Evolutionary conservation across 805 yeast species (phyloP).

Genomic region (Kazachstania taianensis): DNA sequence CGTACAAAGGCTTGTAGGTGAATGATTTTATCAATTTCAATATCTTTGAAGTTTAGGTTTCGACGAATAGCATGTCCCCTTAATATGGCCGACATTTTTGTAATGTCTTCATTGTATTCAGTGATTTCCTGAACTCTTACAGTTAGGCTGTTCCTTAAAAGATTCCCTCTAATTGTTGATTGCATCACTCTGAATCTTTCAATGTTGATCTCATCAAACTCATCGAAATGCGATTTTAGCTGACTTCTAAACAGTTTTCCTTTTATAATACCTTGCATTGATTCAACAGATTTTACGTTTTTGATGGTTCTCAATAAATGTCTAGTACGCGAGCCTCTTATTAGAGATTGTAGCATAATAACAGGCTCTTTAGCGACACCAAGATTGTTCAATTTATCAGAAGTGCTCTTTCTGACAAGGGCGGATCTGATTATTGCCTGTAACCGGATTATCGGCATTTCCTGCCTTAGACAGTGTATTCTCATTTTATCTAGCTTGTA

Average conservation of each 20-base stretch:
- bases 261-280: slow-evolving; percentile 41
- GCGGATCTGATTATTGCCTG: slow-evolving; percentile 35
- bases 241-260: slow-evolving; percentile 36
- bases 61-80: slow-evolving; percentile 8
- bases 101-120: slow-evolving; percentile 4
- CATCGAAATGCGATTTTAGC: slow-evolving; percentile 9
- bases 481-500: slow-evolving; percentile 17
- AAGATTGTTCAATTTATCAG: slow-evolving; percentile 2
- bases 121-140: slow-evolving; percentile 19
- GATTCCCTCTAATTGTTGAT: slow-evolving; percentile 43
- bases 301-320: not conserved
- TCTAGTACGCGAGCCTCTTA: slow-evolving; percentile 8
- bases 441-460: slow-evolving; percentile 22
- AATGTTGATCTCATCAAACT: not conserved
- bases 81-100: slow-evolving; percentile 9
- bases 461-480: slow-evolving; percentile 20
- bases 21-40: slow-evolving; percentile 22
- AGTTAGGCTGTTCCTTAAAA: not conserved
- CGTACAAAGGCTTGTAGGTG: slow-evolving; percentile 49
- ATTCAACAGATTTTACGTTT: not conserved
- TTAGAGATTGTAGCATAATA: slow-evolving; percentile 16
- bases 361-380: slow-evolving; percentile 7
- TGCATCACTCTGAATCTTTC: slow-evolving; percentile 41
- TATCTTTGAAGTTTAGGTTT: not conserved
- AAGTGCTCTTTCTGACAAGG: slow-evolving; percentile 21